Evolutionary conservation across 805 yeast genomes (phyloP).

Genomic region (Candida cerambycidarum): DNA sequence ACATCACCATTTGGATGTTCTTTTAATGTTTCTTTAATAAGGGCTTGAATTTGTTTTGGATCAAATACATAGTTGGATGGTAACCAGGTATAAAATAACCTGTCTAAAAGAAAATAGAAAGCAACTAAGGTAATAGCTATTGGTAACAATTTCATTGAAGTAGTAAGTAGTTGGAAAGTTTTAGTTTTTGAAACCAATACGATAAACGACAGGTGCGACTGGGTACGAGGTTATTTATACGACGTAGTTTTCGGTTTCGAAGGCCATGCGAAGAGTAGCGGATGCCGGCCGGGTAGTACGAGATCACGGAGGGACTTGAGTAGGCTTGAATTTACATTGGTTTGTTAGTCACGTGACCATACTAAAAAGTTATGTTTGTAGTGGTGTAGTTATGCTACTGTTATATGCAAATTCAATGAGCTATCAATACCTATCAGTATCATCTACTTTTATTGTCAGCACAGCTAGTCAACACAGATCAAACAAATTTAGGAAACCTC

Average conservation of each 20-base stretch:
- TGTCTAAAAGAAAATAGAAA: constrained; percentile 30
- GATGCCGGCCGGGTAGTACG: no score
- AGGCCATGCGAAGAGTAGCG: no score
- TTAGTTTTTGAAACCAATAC: constrained; percentile 1
- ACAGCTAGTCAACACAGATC: no score
- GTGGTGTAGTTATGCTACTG: no score
- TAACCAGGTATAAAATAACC: constrained; percentile 54
- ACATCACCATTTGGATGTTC: constrained; percentile 58
- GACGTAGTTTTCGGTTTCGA: background rate
- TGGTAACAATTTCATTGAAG: constrained; percentile 26
- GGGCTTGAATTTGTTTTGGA: constrained; percentile 52
- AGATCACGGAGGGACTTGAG: no score
- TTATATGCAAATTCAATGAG: no score
- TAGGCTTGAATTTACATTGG: no score
- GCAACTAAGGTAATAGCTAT: constrained; percentile 22
- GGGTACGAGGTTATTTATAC: background rate
- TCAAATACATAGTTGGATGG: constrained; percentile 75
- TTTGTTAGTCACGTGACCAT: no score
- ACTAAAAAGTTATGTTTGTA: no score
- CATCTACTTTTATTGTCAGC: no score
- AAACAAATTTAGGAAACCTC: no score
- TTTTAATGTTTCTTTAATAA: constrained; percentile 56
- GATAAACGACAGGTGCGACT: background rate
- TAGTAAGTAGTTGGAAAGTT: background rate
- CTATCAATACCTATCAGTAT: no score